These are phyloP conservation scores for Pholiota molesta DNA, from an alignment of 768 basidiomycete genomes.

Conservation along the genomic window DNA sequence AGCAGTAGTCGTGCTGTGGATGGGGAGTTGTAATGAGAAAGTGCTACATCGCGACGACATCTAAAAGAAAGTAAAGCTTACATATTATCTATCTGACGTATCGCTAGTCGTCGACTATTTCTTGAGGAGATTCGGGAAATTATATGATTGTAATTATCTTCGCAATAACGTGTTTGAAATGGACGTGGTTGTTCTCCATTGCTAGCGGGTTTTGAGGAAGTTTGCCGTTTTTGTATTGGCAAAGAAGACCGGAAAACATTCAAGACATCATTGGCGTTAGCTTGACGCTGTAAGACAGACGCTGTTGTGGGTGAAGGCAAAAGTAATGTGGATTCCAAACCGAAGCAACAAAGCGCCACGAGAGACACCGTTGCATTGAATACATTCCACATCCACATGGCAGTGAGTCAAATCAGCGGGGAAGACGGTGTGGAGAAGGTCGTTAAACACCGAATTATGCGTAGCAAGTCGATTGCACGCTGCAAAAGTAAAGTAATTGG, in stretches of 20 bases:
- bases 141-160: not conserved
- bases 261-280: slow-evolving; percentile 8
- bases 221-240: not conserved
- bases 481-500: not conserved
- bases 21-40: not conserved
- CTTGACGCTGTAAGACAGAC: slow-evolving; percentile 13
- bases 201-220: not conserved
- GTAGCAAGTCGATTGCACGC: slow-evolving; percentile 20
- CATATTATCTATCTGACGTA: not conserved
- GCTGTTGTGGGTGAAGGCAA: not conserved
- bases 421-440: not conserved
- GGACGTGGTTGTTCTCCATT: not conserved
- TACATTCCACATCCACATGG: not conserved
- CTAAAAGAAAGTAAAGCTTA: not conserved
- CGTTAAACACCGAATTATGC: not conserved
- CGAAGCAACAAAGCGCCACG: not conserved
- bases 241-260: not conserved
- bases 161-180: not conserved
- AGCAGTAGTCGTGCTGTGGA: not conserved
- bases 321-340: slow-evolving; percentile 2
- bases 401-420: not conserved
- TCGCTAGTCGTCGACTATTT: not conserved
- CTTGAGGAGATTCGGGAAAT: not conserved
- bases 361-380: slow-evolving; percentile 14
- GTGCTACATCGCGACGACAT: not conserved